These are phyloP conservation scores for Symbiotaphrina buchneri DNA, from an alignment of 495 filamentous ascomycete genomes.

Conservation along the genomic window DNA sequence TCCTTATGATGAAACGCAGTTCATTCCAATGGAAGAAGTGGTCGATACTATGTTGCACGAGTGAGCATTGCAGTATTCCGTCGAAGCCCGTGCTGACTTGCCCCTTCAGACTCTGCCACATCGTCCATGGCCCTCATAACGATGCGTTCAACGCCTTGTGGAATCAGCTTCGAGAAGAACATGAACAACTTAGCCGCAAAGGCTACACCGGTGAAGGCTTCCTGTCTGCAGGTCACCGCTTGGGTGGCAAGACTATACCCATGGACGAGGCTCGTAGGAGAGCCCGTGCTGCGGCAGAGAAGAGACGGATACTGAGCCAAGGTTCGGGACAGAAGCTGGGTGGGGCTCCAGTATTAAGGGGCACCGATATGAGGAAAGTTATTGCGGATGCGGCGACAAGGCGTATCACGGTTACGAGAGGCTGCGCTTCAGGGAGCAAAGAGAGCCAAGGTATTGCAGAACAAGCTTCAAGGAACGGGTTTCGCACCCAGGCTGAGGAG, in stretches of 20 bases:
- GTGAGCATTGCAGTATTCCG: constrained; percentile 13
- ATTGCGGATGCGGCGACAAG: constrained; percentile 53
- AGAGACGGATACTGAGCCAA: constrained; percentile 28
- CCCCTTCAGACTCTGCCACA: constrained; percentile 45
- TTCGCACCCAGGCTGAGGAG: constrained; percentile 66
- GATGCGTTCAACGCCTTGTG: constrained; percentile 63
- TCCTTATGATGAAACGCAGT: constrained; percentile 48
- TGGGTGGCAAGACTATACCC: constrained; percentile 48
- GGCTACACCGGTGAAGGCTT: constrained; percentile 91
- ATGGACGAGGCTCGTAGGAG: constrained; percentile 53
- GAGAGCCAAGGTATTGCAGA: constrained; percentile 39
- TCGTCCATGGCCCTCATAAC: constrained; percentile 63
- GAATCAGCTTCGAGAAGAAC: constrained; percentile 73
- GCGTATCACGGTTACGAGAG: constrained; percentile 39
- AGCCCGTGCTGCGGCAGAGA: constrained; percentile 57
- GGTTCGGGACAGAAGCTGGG: constrained; percentile 59
- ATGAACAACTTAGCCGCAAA: constrained; percentile 46
- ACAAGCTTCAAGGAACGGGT: constrained; percentile 47
- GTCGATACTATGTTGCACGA: constrained; percentile 92
- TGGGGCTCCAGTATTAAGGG: constrained; percentile 34
- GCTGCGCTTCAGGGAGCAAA: constrained; percentile 52
- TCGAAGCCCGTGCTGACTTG: not conserved
- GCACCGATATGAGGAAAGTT: constrained; percentile 48
- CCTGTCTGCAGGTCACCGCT: constrained; percentile 44
- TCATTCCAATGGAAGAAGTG: constrained; percentile 58